phyloP scores from a whole-genome alignment of 2,329 filamentous ascomycete genomes.

The Metarhizium brunneum region DNA sequence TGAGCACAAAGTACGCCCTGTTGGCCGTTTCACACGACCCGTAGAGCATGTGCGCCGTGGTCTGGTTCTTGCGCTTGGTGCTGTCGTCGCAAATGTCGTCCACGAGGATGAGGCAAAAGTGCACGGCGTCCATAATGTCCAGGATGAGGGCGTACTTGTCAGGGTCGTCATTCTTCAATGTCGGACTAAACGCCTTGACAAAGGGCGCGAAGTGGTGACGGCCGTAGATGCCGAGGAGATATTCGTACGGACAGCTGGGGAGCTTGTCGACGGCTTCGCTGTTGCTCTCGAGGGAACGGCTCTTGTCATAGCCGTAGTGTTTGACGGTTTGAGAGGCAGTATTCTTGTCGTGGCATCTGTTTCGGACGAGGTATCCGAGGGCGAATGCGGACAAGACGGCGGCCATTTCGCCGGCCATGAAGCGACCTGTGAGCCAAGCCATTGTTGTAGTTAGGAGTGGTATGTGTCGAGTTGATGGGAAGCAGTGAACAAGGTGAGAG shows the following conservation, averaged over 20 bases:
- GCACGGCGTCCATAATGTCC: conserved; percentile 11
- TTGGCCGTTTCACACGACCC: conserved; percentile 10
- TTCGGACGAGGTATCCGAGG: conserved; percentile 1
- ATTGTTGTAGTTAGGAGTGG: background rate
- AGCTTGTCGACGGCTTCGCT: background rate
- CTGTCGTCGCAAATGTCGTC: conserved; percentile 11
- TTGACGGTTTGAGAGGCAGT: background rate
- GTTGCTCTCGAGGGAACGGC: background rate
- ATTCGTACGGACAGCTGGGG: conserved; percentile 8
- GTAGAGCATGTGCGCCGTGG: conserved; percentile 9
- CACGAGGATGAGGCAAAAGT: conserved; percentile 10
- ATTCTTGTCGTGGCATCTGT: background rate
- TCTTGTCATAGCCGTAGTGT: background rate
- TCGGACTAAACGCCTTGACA: conserved; percentile 5
- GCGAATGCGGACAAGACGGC: background rate
- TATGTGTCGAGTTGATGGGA: background rate
- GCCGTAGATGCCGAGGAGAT: conserved; percentile 8
- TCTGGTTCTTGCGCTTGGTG: conserved; percentile 9
- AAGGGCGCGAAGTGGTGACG: conserved; percentile 8
- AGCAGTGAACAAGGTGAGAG: background rate
- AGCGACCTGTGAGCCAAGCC: background rate
- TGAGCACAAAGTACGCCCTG: conserved; percentile 10
- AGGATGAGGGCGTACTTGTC: conserved; percentile 6
- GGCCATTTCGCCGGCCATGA: background rate
- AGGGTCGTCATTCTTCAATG: conserved; percentile 2